phyloP scores from a whole-genome alignment of 1,139 yeast species.

The Kurtzmaniella quercitrusa region DNA sequence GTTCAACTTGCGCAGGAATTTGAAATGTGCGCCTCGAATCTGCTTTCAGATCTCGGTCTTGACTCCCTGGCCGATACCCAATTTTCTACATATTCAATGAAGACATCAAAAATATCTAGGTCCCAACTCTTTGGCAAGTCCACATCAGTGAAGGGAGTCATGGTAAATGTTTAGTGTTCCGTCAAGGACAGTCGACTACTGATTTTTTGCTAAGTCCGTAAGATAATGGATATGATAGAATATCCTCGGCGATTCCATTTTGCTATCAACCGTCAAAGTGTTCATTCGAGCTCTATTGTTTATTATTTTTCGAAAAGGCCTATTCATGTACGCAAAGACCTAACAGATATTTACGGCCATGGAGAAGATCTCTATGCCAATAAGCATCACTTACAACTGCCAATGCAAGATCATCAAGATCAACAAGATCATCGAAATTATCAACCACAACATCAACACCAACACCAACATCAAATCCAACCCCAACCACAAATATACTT shows the following conservation, averaged over 20 bases:
- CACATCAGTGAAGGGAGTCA: conserved; percentile 1
- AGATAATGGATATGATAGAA: neutral
- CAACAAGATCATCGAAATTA: neutral
- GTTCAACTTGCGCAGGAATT: conserved; percentile 3
- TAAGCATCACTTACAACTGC: neutral
- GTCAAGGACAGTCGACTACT: neutral
- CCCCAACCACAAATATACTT: neutral
- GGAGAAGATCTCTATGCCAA: neutral
- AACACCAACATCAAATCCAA: neutral
- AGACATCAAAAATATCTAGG: conserved; percentile 1
- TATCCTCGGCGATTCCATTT: neutral
- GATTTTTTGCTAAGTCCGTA: conserved; percentile 1
- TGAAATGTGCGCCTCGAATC: conserved; percentile 4
- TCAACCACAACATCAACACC: neutral
- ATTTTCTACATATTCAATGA: conserved; percentile 1
- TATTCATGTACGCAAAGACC: neutral
- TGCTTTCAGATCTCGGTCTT: conserved; percentile 6
- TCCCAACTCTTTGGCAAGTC: conserved; percentile 1
- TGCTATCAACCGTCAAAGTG: neutral
- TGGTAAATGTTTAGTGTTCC: neutral
- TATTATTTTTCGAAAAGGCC: neutral
- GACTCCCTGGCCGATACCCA: conserved; percentile 4
- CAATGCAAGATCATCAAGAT: conserved; percentile 2
- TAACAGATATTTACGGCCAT: neutral
- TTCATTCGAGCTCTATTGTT: neutral